Conservation (phyloP, 495 filamentous ascomycete genomes). For the Parachaetomium inaequale region DNA sequence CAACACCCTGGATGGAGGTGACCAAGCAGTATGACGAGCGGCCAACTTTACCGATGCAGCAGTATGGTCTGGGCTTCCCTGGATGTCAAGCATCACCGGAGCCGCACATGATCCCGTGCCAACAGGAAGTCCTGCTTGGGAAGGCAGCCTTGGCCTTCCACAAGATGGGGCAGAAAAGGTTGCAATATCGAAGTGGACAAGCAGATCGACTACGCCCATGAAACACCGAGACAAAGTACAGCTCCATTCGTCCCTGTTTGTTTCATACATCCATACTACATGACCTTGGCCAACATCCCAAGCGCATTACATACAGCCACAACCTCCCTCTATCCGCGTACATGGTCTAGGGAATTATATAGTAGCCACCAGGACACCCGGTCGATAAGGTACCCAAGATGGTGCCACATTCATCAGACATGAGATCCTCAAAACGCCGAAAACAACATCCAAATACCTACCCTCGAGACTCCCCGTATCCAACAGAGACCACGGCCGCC, state of each 20-base stretch:
- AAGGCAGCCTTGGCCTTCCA: no score
- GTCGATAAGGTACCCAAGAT: neutral
- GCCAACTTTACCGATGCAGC: no score
- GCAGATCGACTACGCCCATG: neutral
- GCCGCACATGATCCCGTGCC: no score
- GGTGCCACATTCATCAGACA: neutral
- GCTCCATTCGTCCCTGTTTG: no score
- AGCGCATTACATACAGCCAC: neutral
- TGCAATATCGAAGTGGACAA: neutral
- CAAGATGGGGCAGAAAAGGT: no score
- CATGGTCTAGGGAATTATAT: neutral
- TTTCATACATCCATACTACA: neutral
- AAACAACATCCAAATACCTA: neutral
- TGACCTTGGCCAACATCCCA: neutral
- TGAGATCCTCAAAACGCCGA: neutral
- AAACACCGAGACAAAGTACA: neutral
- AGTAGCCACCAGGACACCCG: neutral
- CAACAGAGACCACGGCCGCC: neutral
- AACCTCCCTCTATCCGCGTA: neutral
- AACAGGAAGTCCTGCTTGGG: no score
- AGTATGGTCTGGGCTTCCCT: no score
- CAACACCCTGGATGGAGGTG: no score
- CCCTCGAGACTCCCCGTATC: neutral
- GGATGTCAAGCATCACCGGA: no score
- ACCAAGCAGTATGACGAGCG: no score